Evolutionary conservation across 1,139 yeast species (phyloP).

Genomic region (Sporopachydermia cereana): DNA sequence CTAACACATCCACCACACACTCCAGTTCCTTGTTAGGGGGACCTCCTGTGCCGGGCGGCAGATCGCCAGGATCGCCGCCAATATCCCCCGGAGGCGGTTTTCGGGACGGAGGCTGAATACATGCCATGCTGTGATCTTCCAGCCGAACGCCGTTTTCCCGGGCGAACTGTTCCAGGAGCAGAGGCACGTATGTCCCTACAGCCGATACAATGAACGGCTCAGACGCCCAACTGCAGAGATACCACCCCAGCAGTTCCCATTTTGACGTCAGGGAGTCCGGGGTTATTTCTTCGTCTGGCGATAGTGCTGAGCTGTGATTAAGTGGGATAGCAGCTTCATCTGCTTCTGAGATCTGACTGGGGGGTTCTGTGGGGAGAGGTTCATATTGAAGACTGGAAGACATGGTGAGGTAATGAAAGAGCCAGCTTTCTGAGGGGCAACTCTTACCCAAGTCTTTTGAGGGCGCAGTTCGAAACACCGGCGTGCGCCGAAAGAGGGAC

Average conservation of each 20-base stretch:
- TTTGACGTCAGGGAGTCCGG: slow-evolving; percentile 18
- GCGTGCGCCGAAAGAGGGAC: too few species aligned
- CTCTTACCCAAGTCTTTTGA: too few species aligned
- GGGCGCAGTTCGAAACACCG: too few species aligned
- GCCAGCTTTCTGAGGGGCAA: too few species aligned
- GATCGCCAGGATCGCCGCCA: slow-evolving; percentile 12
- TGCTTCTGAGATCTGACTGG: too few species aligned
- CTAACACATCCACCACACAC: slow-evolving; percentile 38
- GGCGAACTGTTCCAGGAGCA: slow-evolving; percentile 53
- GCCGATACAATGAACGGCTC: slow-evolving; percentile 68
- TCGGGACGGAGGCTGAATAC: slow-evolving; percentile 24
- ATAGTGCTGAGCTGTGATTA: background rate
- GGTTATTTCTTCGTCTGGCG: background rate
- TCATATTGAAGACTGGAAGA: too few species aligned
- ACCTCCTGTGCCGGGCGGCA: slow-evolving; percentile 11
- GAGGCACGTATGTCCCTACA: slow-evolving; percentile 59
- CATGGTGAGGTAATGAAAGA: too few species aligned
- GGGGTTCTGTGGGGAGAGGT: too few species aligned
- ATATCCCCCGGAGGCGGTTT: slow-evolving; percentile 20
- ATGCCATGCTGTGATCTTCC: slow-evolving; percentile 37
- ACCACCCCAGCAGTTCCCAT: slow-evolving; percentile 37
- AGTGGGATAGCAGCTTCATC: too few species aligned
- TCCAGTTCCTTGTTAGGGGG: slow-evolving; percentile 9
- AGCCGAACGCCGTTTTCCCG: slow-evolving; percentile 50
- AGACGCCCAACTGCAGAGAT: slow-evolving; percentile 52